Conservation (phyloP, 2,329 filamentous ascomycete species). For the Zasmidium cellare region DNA sequence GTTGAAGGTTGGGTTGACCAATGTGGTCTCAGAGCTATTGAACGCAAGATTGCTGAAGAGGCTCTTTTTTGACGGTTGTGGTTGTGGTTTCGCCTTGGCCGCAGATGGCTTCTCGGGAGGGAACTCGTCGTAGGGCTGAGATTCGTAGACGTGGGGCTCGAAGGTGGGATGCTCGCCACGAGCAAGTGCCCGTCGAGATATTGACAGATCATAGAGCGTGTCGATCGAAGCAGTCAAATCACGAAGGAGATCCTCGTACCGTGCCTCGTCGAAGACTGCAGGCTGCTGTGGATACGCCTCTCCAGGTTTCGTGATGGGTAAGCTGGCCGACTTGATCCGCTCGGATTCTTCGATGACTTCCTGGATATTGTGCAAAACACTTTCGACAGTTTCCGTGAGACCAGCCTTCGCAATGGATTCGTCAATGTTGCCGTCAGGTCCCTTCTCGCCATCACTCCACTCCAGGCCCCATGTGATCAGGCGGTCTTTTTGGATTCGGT, state of each 20-base stretch:
- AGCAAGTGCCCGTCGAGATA: slow-evolving; percentile 57
- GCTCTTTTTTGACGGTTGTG: slow-evolving; percentile 9
- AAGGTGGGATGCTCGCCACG: slow-evolving; percentile 38
- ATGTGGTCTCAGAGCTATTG: slow-evolving; percentile 44
- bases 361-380: slow-evolving; percentile 78
- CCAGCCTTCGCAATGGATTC: slow-evolving; percentile 67
- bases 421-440: slow-evolving; percentile 69
- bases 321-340: slow-evolving; percentile 57
- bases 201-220: slow-evolving; percentile 73
- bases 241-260: slow-evolving; percentile 72
- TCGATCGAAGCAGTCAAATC: slow-evolving; percentile 78
- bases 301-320: slow-evolving; percentile 34
- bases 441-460: slow-evolving; percentile 70
- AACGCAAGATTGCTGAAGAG: slow-evolving; percentile 25
- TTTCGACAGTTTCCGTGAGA: slow-evolving; percentile 73
- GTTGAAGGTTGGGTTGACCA: slow-evolving; percentile 40
- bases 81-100: slow-evolving; percentile 12
- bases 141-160: slow-evolving; percentile 13
- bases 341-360: slow-evolving; percentile 77
- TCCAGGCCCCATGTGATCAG: slow-evolving; percentile 78
- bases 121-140: background rate
- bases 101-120: slow-evolving; percentile 9
- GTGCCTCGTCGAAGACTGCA: slow-evolving; percentile 63
- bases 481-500: slow-evolving; percentile 77
- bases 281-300: slow-evolving; percentile 39